A percentile compares a stretch with the other conserved stretches of the same genome.
Evolutionary conservation across 2,329 filamentous ascomycete species (phyloP).

Genomic region (Nannizziopsis arthrosporioides): DNA sequence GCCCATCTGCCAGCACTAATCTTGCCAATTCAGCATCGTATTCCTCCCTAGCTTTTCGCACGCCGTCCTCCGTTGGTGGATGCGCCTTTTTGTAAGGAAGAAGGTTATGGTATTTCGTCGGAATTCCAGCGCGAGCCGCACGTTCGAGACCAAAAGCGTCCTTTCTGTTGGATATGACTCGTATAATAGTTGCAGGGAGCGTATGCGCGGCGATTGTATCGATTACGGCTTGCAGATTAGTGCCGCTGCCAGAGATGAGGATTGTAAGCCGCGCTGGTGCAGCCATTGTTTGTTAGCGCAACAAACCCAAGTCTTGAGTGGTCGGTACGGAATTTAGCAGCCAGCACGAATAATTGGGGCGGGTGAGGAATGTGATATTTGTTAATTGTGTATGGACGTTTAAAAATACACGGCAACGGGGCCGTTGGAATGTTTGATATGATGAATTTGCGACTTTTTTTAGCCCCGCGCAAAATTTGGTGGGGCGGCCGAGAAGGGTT

Average conservation of each 20-base stretch:
- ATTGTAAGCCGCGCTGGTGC: slow-evolving; percentile 47
- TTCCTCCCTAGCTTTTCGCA: slow-evolving; percentile 45
- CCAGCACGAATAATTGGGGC: no score
- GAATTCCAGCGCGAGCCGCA: slow-evolving; percentile 50
- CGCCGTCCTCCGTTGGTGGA: slow-evolving; percentile 35
- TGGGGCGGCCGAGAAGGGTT: no score
- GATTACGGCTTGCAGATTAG: slow-evolving; percentile 69
- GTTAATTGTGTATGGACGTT: no score
- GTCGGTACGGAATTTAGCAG: no score
- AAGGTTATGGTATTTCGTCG: slow-evolving; percentile 71
- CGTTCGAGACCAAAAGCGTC: slow-evolving; percentile 53
- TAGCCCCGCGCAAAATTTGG: no score
- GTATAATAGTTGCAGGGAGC: slow-evolving; percentile 44
- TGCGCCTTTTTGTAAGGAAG: slow-evolving; percentile 55
- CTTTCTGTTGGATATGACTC: slow-evolving; percentile 56
- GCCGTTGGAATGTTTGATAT: no score
- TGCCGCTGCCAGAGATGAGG: slow-evolving; percentile 61
- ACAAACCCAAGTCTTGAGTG: no score
- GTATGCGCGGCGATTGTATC: slow-evolving; percentile 42
- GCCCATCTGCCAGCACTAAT: slow-evolving; percentile 52
- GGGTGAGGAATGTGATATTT: no score
- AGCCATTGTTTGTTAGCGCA: neutral
- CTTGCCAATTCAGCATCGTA: slow-evolving; percentile 67
- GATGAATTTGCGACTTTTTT: neutral
- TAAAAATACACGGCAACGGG: no score